A percentile compares a stretch with the other conserved stretches of the same genome.
Evolutionary conservation across 2,329 filamentous ascomycete genomes (phyloP).

Genomic region (Mariannaea sp.): DNA sequence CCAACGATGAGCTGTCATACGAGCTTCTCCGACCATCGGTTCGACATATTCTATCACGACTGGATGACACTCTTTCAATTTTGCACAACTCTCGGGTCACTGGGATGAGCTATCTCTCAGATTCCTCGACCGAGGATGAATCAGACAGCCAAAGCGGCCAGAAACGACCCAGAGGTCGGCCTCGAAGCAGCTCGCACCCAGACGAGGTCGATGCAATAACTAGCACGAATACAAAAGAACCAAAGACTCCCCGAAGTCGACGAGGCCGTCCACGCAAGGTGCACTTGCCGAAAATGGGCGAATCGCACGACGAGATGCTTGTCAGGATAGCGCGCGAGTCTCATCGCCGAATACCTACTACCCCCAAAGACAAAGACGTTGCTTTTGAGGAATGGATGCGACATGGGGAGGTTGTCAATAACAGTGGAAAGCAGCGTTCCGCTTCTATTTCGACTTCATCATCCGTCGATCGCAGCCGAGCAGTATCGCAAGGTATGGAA

Average conservation of each 20-base stretch:
- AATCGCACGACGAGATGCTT: constrained; percentile 53
- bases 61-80: constrained; percentile 72
- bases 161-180: constrained; percentile 38
- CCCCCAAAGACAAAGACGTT: constrained; percentile 34
- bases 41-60: constrained; percentile 68
- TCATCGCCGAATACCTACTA: constrained; percentile 40
- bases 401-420: constrained; percentile 40
- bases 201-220: constrained; percentile 12
- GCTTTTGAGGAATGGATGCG: constrained; percentile 44
- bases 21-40: constrained; percentile 69
- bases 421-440: constrained; percentile 25
- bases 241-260: constrained; percentile 22
- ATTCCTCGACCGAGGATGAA: constrained; percentile 47
- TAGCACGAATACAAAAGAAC: constrained; percentile 17
- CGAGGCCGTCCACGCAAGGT: constrained; percentile 49
- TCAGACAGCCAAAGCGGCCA: constrained; percentile 38
- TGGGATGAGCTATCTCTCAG: constrained; percentile 45
- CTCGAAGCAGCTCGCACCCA: constrained; percentile 24
- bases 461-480: constrained; percentile 1
- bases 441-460: constrained; percentile 23
- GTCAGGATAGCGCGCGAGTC: constrained; percentile 53
- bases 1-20: constrained; percentile 72
- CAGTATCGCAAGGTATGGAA: constrained; percentile 23
- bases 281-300: constrained; percentile 48
- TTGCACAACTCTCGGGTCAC: constrained; percentile 70